phyloP scores from a whole-genome alignment of 257 asterid species.

The Solanum arcanum region DNA sequence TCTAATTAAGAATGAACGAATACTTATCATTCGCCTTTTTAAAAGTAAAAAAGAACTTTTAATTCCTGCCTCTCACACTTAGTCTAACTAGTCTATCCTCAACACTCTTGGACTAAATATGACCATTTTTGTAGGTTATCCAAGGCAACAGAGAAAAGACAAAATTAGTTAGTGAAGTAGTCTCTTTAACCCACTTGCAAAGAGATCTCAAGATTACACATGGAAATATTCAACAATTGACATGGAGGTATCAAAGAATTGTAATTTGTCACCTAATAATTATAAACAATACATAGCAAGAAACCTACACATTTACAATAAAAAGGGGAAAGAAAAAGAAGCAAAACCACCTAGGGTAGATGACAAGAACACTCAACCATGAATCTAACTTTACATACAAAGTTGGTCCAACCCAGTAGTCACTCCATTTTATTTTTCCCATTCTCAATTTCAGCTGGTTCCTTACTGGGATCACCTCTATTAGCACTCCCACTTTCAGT shows the following conservation, averaged over 20 bases:
- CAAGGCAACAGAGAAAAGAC: neutral
- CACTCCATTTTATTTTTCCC: neutral
- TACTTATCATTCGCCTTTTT: neutral
- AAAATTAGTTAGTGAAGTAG: neutral
- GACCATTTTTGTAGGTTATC: neutral
- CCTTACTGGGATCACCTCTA: neutral
- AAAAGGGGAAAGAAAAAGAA: neutral
- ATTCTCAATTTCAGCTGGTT: neutral
- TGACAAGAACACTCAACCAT: neutral
- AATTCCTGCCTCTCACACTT: neutral
- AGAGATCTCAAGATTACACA: neutral
- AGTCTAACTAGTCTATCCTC: neutral
- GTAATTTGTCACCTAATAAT: neutral
- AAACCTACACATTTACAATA: neutral
- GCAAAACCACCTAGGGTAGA: neutral
- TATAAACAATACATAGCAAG: neutral
- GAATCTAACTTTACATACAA: neutral
- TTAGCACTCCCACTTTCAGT: neutral
- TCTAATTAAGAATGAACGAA: neutral
- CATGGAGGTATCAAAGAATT: neutral
- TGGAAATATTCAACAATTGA: neutral
- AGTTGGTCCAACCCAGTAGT: neutral
- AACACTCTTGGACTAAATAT: neutral
- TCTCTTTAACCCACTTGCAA: neutral
- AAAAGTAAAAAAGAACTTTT: neutral